phyloP scores from a whole-genome alignment of 805 yeast species.

The Nakazawaea ambrosiae region DNA sequence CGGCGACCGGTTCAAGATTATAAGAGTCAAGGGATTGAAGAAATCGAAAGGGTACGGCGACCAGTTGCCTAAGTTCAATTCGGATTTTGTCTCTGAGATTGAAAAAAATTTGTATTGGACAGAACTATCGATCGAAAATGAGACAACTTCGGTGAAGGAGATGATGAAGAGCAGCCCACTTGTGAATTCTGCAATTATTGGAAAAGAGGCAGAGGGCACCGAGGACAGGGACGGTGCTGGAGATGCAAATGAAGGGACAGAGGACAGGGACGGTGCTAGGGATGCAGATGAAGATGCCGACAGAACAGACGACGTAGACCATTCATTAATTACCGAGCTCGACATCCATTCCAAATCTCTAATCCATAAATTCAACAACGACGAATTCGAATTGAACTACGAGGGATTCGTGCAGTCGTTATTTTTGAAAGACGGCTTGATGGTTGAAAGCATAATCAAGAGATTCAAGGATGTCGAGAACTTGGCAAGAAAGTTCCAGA shows the following conservation, averaged over 20 bases:
- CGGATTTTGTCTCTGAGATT: constrained; percentile 6
- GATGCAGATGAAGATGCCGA: neutral
- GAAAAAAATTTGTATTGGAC: constrained; percentile 12
- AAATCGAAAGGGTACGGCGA: constrained; percentile 25
- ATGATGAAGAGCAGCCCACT: constrained; percentile 3
- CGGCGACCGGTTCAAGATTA: constrained; percentile 47
- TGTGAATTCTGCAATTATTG: neutral
- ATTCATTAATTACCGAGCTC: constrained; percentile 8
- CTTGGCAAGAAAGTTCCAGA: constrained; percentile 77
- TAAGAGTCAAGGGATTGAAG: constrained; percentile 75
- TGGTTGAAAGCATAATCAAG: constrained; percentile 41
- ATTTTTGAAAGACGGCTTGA: constrained; percentile 19
- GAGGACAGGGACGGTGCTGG: too few species aligned
- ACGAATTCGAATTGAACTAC: constrained; percentile 10
- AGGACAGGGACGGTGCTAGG: neutral
- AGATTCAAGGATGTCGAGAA: constrained; percentile 87
- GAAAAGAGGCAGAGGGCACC: neutral
- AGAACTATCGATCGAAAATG: constrained; percentile 7
- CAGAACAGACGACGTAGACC: constrained; percentile 1
- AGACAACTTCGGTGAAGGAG: constrained; percentile 8
- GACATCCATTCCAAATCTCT: constrained; percentile 10
- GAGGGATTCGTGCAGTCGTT: constrained; percentile 25
- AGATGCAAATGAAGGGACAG: too few species aligned
- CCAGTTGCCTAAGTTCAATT: neutral
- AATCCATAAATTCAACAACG: constrained; percentile 7